Conservation (phyloP, 306 rosid genomes). For the Malus domestica region DNA sequence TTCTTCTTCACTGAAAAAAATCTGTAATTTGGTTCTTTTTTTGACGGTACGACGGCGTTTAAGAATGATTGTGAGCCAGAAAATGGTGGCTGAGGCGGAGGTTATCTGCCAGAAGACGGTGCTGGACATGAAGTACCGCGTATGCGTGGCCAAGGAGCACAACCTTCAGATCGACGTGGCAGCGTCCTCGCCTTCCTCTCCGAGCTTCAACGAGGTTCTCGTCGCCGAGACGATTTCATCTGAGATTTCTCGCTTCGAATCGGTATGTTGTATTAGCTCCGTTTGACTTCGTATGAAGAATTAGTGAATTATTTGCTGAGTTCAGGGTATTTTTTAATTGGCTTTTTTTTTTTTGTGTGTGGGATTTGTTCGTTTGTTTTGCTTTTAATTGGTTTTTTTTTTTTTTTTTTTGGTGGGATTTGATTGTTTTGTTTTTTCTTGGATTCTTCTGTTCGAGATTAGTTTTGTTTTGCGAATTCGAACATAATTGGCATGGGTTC, state of each 20-base stretch:
- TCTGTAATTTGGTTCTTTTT: neutral
- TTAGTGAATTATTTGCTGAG: neutral
- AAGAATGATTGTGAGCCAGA: conserved; percentile 46
- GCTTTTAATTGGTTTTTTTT: neutral
- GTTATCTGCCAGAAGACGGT: conserved; percentile 44
- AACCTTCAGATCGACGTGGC: conserved; percentile 43
- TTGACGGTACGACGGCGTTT: conserved; percentile 1
- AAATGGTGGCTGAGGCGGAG: conserved; percentile 60
- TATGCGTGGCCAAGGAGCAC: conserved; percentile 51
- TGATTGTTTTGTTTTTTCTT: neutral
- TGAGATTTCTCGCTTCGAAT: conserved; percentile 21
- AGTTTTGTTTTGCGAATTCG: neutral
- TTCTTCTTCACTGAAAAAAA: neutral
- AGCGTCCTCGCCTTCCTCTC: conserved; percentile 44
- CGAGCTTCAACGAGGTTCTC: conserved; percentile 44
- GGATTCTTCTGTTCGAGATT: neutral
- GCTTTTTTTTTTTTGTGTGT: neutral
- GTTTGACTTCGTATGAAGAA: neutral
- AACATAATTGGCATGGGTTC: neutral
- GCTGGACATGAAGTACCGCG: conserved; percentile 60
- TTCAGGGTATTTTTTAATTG: neutral
- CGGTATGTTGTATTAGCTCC: neutral
- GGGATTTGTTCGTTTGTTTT: neutral
- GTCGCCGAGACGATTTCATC: conserved; percentile 10
- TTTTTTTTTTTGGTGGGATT: neutral